Percentiles rank a stretch among this genome's conserved stretches.
Conservation (phyloP, 139 green algal species). For the Ettlia oleoabundans region DNA sequence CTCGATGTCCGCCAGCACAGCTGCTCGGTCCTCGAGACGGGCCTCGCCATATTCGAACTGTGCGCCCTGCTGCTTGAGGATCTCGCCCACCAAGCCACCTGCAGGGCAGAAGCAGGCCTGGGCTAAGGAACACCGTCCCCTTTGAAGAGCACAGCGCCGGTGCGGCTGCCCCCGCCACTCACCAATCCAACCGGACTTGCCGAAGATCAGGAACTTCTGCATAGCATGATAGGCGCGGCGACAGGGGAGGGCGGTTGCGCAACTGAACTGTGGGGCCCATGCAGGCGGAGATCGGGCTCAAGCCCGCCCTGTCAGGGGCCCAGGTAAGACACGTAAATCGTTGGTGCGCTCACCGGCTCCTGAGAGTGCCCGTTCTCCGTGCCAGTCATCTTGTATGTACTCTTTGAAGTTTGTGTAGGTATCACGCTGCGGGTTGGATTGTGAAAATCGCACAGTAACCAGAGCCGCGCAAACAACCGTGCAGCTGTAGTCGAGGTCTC, state of each 20-base stretch:
- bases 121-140: neutral
- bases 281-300: too few species aligned
- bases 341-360: neutral
- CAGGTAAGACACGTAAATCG: too few species aligned
- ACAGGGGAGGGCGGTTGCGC: neutral
- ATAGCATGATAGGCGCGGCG: neutral
- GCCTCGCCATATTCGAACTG: slow-evolving; percentile 86
- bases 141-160: neutral
- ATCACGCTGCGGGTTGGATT: too few species aligned
- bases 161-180: neutral
- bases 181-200: slow-evolving; percentile 52
- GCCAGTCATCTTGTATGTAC: neutral
- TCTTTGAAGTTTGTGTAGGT: too few species aligned
- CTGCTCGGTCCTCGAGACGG: slow-evolving; percentile 87
- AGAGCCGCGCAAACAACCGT: too few species aligned
- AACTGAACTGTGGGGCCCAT: too few species aligned
- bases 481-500: too few species aligned
- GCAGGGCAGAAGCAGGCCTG: slow-evolving; percentile 51
- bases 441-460: too few species aligned
- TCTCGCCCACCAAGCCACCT: slow-evolving; percentile 85
- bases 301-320: too few species aligned
- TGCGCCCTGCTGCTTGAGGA: slow-evolving; percentile 80
- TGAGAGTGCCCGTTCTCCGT: neutral
- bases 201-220: slow-evolving; percentile 88
- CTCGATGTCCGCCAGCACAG: slow-evolving; percentile 88